Evolutionary conservation across 805 yeast genomes (phyloP).

Genomic region (Saccharomycopsis fibuligera): DNA sequence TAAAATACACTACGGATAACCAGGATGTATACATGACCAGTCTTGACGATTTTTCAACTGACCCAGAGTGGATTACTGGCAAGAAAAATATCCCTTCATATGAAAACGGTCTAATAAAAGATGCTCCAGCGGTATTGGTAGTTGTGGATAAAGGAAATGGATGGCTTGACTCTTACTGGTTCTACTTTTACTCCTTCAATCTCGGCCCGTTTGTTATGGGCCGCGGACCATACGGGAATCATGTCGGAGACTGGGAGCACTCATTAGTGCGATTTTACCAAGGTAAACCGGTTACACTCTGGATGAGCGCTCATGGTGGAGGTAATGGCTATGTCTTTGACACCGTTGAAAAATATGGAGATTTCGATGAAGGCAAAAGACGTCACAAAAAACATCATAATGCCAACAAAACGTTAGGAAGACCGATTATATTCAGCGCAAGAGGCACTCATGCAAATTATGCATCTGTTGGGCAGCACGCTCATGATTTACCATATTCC

Average conservation of each 20-base stretch:
- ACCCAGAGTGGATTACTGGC: constrained; percentile 88
- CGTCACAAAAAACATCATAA: constrained; percentile 24
- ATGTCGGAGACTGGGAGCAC: constrained; percentile 98
- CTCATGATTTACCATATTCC: constrained; percentile 91
- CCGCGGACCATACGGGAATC: constrained; percentile 93
- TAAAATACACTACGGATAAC: constrained; percentile 29
- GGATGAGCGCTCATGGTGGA: constrained; percentile 99
- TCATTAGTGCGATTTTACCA: constrained; percentile 76
- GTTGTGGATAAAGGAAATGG: constrained; percentile 93
- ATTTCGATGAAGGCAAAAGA: constrained; percentile 23
- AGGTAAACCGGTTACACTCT: constrained; percentile 74
- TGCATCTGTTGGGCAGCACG: constrained; percentile 91
- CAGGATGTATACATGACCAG: constrained; percentile 53
- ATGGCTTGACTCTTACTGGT: constrained; percentile 95
- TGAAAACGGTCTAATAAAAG: constrained; percentile 59
- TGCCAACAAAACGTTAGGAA: constrained; percentile 24
- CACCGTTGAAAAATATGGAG: constrained; percentile 61
- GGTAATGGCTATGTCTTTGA: constrained; percentile 82
- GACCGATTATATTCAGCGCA: constrained; percentile 83
- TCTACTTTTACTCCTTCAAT: constrained; percentile 89
- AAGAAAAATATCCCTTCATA: constrained; percentile 57
- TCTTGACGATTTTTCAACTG: constrained; percentile 57
- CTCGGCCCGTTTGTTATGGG: constrained; percentile 98
- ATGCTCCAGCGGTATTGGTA: constrained; percentile 76
- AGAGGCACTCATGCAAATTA: constrained; percentile 97